Base-by-base conservation (phyloP, 2,329 filamentous ascomycete genomes). In the Aureobasidium sp. region DNA sequence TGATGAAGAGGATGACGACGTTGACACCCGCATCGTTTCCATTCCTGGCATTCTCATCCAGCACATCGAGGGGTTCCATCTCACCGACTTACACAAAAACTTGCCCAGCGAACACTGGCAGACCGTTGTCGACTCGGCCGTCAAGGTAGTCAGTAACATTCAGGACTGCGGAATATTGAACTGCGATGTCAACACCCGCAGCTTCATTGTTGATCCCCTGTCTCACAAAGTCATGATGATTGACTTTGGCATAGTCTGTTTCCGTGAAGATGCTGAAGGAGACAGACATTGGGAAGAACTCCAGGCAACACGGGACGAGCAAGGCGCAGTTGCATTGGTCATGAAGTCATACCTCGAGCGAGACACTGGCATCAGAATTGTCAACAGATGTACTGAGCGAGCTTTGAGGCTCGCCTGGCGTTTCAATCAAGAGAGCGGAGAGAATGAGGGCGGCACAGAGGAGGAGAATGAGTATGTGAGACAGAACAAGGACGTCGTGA, bases 211-310 rank as follows among this genome's bases (percentile, higher is more conserved):
- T 5, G 41, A 57, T 17, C 10, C 53, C n/a, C 5, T 32, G 6
- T n/a, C n/a, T 6, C 51, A 20, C 24, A 32, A 46, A 17, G 53
- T 57, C 53, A 57, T 34, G 39, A 57, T 57, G 53, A 46, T 57
- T 6, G 53, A 57, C 6, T 57, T 57, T 4, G 41, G 41, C 3
- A 32, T 44, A 5, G 27, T 44, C n/a, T 32, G 0, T 1, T 46
- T 57, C 29, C 37, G 53, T 12, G 53, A 57, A 37, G 20, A 57
- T 6, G 8, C 3, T 20, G 8, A 57, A 9, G 26, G 8, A 1
- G 39, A 57, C 3, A 36, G 39, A 46, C 17, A 46, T 15, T 57
- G 53, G 53, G 39, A 56, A 8, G 2, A 1, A 5, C 32, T 41
- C 7, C 51, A 55, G 3, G 36, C 51, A 13, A 1, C 8, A 2